Evolutionary conservation across 148 eudicot species (phyloP), one percentile per base, ranked within the genome.

Genomic region (Fagopyrum homotropicum): DNA sequence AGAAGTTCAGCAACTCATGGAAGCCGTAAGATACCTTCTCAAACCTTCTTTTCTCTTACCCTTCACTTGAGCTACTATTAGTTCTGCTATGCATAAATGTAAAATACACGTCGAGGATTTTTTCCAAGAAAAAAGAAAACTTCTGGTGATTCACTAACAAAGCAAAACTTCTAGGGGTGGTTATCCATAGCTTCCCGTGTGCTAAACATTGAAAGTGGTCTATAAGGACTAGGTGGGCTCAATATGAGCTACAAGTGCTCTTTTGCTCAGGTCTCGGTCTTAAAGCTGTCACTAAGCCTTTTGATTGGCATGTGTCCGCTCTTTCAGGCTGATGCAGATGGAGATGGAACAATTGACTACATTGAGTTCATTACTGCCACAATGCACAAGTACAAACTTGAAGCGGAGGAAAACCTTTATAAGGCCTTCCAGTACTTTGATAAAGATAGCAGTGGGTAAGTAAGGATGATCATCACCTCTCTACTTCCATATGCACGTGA

Each of bases 291-390:
- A 2, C 11, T 59, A 59, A 59, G 4, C 11, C 35, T 61, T 61
- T 61, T 30, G 5, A 4, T 61, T 30, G 16, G 12, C 45, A n/a
- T 2, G 40, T 29, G 69, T 61, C 10, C 12, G 44, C 44, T 61
- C 11, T 77, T 72, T 56, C 84, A 93, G 98, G 98, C 97, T 77
- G 97, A 93, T 71, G 93, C 88, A 40, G 98, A 93, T 78, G 91
- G 94, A 75, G 84, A 90, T 79, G 98, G 98, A 77, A 77, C 98
- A n/a, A 93, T 93, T 11, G 98, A 91, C 80, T 93, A 93, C 84
- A 89, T 85, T 15, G 97, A 93, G 85, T 93, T 93, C 77, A 84
- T 91, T 69, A 91, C 97, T 26, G 92, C 92, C 44, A 91, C 96
- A n/a, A 93, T 93, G 98, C 98, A 93, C 76, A 84, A 85, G 79